Evolutionary conservation across 2,329 filamentous ascomycete genomes (phyloP).

Genomic region (Bipolaris cookei): DNA sequence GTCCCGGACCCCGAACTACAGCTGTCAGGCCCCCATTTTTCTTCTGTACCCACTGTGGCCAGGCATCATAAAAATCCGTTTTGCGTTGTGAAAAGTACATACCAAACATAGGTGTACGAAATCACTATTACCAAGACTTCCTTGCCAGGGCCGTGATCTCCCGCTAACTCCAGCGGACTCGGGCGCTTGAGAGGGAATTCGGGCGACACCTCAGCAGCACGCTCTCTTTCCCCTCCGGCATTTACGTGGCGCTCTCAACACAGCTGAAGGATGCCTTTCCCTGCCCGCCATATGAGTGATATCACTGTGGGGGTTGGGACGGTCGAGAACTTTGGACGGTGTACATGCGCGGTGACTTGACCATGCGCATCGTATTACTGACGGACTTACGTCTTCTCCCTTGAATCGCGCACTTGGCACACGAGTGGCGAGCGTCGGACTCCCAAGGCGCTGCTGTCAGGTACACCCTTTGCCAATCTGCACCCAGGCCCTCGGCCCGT

Average conservation of each 20-base stretch:
- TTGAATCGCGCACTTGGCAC: not conserved
- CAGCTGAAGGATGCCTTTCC: constrained; percentile 10
- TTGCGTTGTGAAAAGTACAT: not conserved
- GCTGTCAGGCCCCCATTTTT: not conserved
- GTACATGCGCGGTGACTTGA: not conserved
- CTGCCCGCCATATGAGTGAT: constrained; percentile 4
- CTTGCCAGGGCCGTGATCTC: constrained; percentile 12
- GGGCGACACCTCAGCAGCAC: constrained; percentile 9
- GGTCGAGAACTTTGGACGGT: constrained; percentile 7
- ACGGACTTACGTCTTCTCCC: not conserved
- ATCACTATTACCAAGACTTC: constrained; percentile 5
- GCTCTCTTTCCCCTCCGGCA: constrained; percentile 7
- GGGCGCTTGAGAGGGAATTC: constrained; percentile 2
- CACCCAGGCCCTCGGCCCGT: constrained; percentile 1
- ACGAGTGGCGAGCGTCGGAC: not conserved
- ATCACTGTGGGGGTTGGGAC: constrained; percentile 2
- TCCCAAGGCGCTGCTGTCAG: constrained; percentile 1
- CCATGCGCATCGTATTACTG: not conserved
- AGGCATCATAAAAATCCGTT: not conserved
- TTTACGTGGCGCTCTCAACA: constrained; percentile 19
- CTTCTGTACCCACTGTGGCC: not conserved
- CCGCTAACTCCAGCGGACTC: constrained; percentile 8
- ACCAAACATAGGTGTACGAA: not conserved
- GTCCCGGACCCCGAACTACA: not conserved
- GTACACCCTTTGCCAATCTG: constrained; percentile 1